Conservation (phyloP, 768 basidiomycete species). For the Tulasnella sp. region DNA sequence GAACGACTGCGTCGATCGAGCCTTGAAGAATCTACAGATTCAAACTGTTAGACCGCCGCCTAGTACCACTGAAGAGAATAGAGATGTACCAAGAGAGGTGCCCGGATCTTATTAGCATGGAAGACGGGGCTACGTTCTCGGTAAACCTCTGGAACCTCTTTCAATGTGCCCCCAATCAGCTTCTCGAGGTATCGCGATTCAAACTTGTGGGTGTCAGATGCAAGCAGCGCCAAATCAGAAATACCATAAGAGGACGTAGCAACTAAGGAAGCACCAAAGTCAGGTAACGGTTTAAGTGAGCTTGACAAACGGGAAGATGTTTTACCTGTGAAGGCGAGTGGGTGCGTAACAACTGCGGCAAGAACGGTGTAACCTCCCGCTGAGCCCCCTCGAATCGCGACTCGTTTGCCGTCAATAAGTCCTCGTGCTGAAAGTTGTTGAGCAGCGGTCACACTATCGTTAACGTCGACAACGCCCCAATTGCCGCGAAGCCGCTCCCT, state of each 20-base stretch:
- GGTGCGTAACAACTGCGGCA: constrained; percentile 48
- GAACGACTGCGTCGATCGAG: constrained; percentile 63
- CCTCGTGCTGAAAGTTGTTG: constrained; percentile 53
- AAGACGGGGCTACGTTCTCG: constrained; percentile 63
- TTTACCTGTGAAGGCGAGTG: constrained; percentile 53
- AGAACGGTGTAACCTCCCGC: constrained; percentile 73
- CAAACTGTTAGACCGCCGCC: neutral
- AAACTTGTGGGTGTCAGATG: constrained; percentile 72
- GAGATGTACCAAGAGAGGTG: constrained; percentile 62
- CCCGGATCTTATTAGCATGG: constrained; percentile 62
- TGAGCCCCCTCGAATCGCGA: constrained; percentile 71
- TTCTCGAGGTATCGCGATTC: constrained; percentile 62
- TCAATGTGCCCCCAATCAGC: constrained; percentile 62
- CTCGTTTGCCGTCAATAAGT: constrained; percentile 65
- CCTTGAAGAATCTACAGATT: constrained; percentile 67
- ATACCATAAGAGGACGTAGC: constrained; percentile 71
- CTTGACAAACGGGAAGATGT: neutral
- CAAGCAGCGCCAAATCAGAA: constrained; percentile 61
- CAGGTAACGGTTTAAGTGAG: neutral
- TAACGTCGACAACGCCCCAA: constrained; percentile 77
- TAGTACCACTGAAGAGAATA: neutral
- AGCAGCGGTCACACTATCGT: constrained; percentile 66
- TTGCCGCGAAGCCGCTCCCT: constrained; percentile 59
- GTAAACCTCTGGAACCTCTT: constrained; percentile 61
- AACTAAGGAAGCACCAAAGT: constrained; percentile 41